Percentiles rank a stretch among this genome's conserved stretches.
Evolutionary conservation across 495 filamentous ascomycete species (phyloP).

Genomic region (Xylaria venustula): DNA sequence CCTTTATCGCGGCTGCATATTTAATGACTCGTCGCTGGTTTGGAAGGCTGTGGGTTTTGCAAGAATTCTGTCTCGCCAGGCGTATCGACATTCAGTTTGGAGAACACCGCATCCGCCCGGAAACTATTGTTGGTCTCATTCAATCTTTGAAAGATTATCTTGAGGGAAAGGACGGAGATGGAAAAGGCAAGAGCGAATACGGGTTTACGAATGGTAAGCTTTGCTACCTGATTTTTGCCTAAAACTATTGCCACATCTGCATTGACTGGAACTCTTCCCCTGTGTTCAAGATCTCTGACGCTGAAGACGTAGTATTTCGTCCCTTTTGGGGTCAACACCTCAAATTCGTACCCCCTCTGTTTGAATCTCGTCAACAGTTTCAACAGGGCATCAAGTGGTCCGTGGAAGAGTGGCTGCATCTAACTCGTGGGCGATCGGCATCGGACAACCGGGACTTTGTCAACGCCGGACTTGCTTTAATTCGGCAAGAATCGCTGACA

Average conservation of each 20-base stretch:
- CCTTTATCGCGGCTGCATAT: neutral
- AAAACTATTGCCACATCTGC: neutral
- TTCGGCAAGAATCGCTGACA: neutral
- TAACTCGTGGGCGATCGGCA: neutral
- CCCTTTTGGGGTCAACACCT: neutral
- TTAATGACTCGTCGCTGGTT: neutral
- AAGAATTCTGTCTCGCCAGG: neutral
- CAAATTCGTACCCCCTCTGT: neutral
- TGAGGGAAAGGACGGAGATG: neutral
- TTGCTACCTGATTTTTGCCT: neutral
- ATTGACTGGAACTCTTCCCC: neutral
- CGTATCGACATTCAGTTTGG: neutral
- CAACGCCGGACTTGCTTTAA: neutral
- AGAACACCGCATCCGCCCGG: neutral
- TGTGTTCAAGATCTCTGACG: neutral
- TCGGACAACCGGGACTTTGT: neutral
- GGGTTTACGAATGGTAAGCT: neutral
- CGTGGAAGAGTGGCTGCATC: neutral
- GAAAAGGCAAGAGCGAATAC: neutral
- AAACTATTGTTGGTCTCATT: neutral
- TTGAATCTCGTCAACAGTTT: neutral
- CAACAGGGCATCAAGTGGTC: neutral
- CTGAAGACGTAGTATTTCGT: neutral
- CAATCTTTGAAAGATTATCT: neutral
- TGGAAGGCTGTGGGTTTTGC: neutral